Conservation (phyloP, 306 rosid species). For the Casuarina cunninghamiana region DNA sequence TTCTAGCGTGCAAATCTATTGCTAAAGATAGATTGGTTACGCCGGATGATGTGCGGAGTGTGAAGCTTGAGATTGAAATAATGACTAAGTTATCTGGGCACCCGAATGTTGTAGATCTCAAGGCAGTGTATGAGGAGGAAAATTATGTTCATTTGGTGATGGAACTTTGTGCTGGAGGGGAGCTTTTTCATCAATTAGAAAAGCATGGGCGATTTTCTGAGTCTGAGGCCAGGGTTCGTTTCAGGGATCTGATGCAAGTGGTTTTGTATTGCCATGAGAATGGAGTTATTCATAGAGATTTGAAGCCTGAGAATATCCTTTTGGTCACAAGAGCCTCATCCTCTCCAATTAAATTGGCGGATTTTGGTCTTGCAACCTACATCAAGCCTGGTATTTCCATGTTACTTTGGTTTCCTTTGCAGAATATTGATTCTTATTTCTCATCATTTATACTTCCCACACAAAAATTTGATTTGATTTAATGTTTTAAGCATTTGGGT, state of each 20-base stretch:
- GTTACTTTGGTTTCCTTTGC: constrained; percentile 24
- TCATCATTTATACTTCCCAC: neutral
- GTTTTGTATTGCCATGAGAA: constrained; percentile 83
- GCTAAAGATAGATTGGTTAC: constrained; percentile 81
- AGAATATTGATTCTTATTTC: constrained; percentile 15
- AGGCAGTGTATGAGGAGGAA: constrained; percentile 86
- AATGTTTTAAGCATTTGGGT: constrained; percentile 31
- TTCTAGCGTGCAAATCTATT: constrained; percentile 81
- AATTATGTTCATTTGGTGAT: constrained; percentile 80
- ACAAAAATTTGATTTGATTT: constrained; percentile 14
- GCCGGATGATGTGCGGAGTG: constrained; percentile 62
- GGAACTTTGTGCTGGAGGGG: constrained; percentile 98
- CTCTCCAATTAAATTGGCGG: constrained; percentile 83
- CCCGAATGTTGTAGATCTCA: constrained; percentile 85
- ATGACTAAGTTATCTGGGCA: constrained; percentile 87
- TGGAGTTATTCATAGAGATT: constrained; percentile 84
- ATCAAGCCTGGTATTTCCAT: constrained; percentile 69
- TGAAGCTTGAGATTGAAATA: constrained; percentile 84
- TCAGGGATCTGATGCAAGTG: constrained; percentile 77
- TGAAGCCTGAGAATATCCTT: constrained; percentile 87
- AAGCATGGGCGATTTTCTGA: constrained; percentile 74
- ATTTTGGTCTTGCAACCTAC: constrained; percentile 90
- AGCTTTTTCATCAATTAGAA: constrained; percentile 75
- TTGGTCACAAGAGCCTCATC: constrained; percentile 67
- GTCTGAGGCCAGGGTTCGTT: constrained; percentile 68